Evolutionary conservation across 441 rosid species (phyloP).

Genomic region (Erodium trifolium): DNA sequence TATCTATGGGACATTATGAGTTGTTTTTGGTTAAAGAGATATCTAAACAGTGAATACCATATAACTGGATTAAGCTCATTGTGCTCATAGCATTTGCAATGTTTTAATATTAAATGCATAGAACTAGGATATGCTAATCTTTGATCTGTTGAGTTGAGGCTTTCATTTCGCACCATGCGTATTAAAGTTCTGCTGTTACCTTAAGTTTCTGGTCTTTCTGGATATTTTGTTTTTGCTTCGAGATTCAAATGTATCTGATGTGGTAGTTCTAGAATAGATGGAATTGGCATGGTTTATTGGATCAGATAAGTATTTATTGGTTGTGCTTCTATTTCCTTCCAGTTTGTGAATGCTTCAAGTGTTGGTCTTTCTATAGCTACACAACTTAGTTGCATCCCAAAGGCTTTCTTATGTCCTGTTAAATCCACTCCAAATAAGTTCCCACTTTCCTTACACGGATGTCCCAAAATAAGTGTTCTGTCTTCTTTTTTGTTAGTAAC

Average conservation of each 20-base stretch:
- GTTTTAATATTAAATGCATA: neutral
- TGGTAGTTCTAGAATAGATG: neutral
- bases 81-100: neutral
- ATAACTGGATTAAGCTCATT: neutral
- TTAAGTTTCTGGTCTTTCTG: neutral
- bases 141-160: neutral
- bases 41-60: neutral
- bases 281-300: neutral
- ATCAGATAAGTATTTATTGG: neutral
- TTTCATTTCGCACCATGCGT: neutral
- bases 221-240: neutral
- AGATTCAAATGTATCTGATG: neutral
- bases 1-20: neutral
- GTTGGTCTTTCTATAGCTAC: neutral
- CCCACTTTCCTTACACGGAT: neutral
- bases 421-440: neutral
- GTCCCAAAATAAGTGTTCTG: neutral
- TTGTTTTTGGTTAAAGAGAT: no score
- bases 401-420: neutral
- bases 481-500: neutral
- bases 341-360: neutral
- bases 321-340: neutral
- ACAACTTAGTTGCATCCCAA: neutral
- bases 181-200: neutral
- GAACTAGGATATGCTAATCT: neutral